Percentiles rank a stretch among this genome's conserved stretches.
Conservation (phyloP, 352 stramenopile genomes). For the Aphanomyces invadans region DNA sequence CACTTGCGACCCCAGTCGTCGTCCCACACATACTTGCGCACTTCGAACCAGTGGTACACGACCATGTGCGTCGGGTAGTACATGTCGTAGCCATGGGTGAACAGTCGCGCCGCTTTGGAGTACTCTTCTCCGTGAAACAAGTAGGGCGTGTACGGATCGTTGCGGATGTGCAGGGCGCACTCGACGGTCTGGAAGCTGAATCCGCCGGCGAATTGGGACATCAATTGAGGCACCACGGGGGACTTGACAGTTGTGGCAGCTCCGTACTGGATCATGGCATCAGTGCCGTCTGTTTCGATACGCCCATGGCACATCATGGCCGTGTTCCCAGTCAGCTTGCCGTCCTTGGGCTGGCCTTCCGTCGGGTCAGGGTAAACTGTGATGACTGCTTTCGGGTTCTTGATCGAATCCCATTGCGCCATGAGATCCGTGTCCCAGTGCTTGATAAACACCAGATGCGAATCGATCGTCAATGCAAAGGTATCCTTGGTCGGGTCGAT, state of each 20-base stretch:
- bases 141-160: constrained; percentile 71
- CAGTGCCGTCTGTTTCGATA: constrained; percentile 19
- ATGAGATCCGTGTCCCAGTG: constrained; percentile 23
- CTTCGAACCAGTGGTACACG: constrained; percentile 23
- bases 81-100: constrained; percentile 42
- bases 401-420: constrained; percentile 21
- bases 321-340: background rate
- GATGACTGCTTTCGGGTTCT: constrained; percentile 20
- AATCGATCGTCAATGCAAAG: constrained; percentile 22
- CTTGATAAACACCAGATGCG: constrained; percentile 20
- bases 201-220: constrained; percentile 69
- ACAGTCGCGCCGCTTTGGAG: constrained; percentile 63
- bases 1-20: constrained; percentile 16
- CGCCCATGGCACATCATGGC: constrained; percentile 15
- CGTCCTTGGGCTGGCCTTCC: constrained; percentile 13
- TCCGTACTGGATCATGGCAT: constrained; percentile 22
- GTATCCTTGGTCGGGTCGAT: constrained; percentile 15
- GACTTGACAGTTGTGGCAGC: background rate
- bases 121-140: constrained; percentile 81
- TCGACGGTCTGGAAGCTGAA: constrained; percentile 76
- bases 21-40: constrained; percentile 20
- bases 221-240: constrained; percentile 31
- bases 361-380: constrained; percentile 20
- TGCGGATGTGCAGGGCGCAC: constrained; percentile 59
- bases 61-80: constrained; percentile 16